Evolutionary conservation across 768 basidiomycete genomes (phyloP).

Genomic region (Lactarius vividus): DNA sequence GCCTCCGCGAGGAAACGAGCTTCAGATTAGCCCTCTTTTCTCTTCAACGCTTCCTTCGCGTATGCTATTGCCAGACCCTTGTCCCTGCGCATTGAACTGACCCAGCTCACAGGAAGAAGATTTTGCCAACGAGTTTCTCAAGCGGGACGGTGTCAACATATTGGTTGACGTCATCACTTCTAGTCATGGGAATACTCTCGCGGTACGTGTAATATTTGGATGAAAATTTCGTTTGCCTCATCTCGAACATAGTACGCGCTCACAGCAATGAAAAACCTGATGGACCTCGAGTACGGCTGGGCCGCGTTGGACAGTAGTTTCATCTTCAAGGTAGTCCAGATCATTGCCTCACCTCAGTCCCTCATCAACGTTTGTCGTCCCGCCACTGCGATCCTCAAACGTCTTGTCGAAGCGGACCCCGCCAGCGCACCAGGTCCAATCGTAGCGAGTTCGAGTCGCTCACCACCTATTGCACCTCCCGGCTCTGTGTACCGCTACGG

Average conservation of each 20-base stretch:
- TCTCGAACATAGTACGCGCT: constrained; percentile 64
- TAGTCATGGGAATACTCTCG: constrained; percentile 79
- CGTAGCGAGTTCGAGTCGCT: constrained; percentile 58
- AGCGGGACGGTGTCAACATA: constrained; percentile 64
- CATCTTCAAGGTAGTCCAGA: constrained; percentile 74
- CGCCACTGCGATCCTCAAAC: constrained; percentile 86
- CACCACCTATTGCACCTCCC: constrained; percentile 49
- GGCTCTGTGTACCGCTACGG: constrained; percentile 82
- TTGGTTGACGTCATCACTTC: constrained; percentile 66
- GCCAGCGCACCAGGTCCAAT: constrained; percentile 58
- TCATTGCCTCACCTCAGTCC: constrained; percentile 69
- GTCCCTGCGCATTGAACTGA: constrained; percentile 13
- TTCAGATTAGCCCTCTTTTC: constrained; percentile 71
- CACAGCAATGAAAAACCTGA: constrained; percentile 80
- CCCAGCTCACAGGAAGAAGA: constrained; percentile 62
- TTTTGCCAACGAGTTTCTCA: constrained; percentile 77
- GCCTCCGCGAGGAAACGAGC: constrained; percentile 53
- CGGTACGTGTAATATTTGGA: constrained; percentile 46
- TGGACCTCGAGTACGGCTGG: constrained; percentile 88
- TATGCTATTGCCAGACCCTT: constrained; percentile 34
- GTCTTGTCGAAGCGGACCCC: constrained; percentile 85
- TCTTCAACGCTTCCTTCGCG: constrained; percentile 76
- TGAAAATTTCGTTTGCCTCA: not conserved
- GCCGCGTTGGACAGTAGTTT: constrained; percentile 66
- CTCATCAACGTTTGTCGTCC: constrained; percentile 90